A percentile compares a stretch with the other conserved stretches of the same genome.
phyloP scores from a whole-genome alignment of 768 basidiomycete species.

The Lactarius hatsudake region DNA sequence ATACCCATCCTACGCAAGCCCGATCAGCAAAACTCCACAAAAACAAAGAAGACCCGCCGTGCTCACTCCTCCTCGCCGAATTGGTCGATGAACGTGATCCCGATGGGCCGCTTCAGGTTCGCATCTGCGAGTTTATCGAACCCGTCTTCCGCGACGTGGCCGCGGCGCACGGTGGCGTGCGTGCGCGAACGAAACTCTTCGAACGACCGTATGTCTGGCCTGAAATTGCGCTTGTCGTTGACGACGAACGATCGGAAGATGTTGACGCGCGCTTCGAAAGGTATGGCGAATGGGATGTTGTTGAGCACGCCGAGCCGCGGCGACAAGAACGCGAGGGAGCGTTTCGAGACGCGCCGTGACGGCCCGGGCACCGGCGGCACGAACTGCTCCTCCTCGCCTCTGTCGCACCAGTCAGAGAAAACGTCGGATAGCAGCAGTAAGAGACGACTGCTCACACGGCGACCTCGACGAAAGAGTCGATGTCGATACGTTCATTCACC shows the following conservation, averaged over 20 bases:
- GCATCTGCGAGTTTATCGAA: slow-evolving; percentile 78
- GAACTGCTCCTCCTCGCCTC: slow-evolving; percentile 63
- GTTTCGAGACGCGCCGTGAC: slow-evolving; percentile 48
- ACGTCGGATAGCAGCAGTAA: slow-evolving; percentile 4
- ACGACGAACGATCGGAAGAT: slow-evolving; percentile 85
- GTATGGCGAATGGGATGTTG: slow-evolving; percentile 94
- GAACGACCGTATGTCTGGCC: slow-evolving; percentile 17
- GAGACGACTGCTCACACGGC: slow-evolving; percentile 56
- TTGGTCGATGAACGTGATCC: slow-evolving; percentile 91
- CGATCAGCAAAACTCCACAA: not conserved
- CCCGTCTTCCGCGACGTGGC: slow-evolving; percentile 83
- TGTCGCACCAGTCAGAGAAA: slow-evolving; percentile 31
- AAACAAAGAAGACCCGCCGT: not conserved
- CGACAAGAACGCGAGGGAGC: slow-evolving; percentile 70
- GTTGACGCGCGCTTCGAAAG: slow-evolving; percentile 85
- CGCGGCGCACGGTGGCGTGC: slow-evolving; percentile 62
- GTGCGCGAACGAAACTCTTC: slow-evolving; percentile 24
- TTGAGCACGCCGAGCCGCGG: slow-evolving; percentile 89
- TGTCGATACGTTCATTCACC: slow-evolving; percentile 55
- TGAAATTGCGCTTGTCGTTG: slow-evolving; percentile 47
- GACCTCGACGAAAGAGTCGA: slow-evolving; percentile 77
- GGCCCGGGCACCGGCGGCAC: slow-evolving; percentile 29
- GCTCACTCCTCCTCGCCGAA: slow-evolving; percentile 82
- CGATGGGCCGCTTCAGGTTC: slow-evolving; percentile 76
- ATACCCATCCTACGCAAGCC: slow-evolving; percentile 68